A percentile compares a stretch with the other conserved stretches of the same genome.
Evolutionary conservation across 2,329 filamentous ascomycete species (phyloP).

Genomic region (Sporothrix variecibatus): DNA sequence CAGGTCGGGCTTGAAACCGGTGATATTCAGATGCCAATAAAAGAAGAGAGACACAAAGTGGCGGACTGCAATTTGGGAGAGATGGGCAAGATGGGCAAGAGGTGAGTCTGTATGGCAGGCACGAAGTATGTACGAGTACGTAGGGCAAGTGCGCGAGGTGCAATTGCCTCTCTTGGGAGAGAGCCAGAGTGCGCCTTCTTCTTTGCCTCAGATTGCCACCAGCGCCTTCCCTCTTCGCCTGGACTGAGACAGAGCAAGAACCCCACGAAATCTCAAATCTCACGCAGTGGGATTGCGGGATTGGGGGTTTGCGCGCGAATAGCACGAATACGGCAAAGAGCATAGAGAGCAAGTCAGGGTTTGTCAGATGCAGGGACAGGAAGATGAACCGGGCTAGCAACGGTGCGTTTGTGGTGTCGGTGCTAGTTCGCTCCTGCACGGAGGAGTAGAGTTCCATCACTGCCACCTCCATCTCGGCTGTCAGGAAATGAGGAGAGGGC

Average conservation of each 20-base stretch:
- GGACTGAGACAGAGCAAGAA: neutral
- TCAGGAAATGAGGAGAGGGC: constrained; percentile 2
- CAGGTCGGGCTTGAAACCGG: constrained; percentile 10
- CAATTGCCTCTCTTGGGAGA: neutral
- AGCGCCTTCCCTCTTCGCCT: constrained; percentile 5
- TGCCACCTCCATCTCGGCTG: neutral
- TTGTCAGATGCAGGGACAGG: neutral
- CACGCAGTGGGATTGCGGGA: neutral
- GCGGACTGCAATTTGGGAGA: constrained; percentile 2
- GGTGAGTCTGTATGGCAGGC: neutral
- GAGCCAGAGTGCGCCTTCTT: neutral
- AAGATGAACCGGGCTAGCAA: neutral
- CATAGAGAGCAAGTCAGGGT: neutral
- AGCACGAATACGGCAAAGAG: constrained; percentile 9
- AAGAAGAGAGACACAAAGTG: neutral
- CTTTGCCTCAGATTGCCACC: too few relatives aligned
- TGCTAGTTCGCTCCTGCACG: neutral
- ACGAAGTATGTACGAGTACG: neutral
- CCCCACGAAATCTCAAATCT: constrained; percentile 11
- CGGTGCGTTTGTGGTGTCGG: neutral
- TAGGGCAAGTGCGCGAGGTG: neutral
- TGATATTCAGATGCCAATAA: neutral
- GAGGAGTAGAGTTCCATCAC: constrained; percentile 1
- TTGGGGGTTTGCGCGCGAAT: neutral
- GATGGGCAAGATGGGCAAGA: neutral